Percentiles rank a stretch among this genome's conserved stretches.
Conservation (phyloP, 441 rosid species). For the Euphorbia schlechtendalii region DNA sequence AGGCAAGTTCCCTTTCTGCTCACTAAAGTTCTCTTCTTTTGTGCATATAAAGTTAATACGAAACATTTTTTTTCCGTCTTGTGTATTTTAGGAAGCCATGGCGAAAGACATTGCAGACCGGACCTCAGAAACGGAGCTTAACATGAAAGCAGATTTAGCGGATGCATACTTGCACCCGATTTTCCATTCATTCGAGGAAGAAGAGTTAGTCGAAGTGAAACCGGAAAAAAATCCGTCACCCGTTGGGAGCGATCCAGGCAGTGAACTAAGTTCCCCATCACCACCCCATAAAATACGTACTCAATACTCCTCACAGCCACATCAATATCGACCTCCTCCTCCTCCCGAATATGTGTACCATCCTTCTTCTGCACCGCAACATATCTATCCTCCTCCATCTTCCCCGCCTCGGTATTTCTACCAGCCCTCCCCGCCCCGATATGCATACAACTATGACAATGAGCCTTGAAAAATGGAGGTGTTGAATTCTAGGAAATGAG, state of each 20-base stretch:
- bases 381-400: conserved; percentile 29
- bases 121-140: conserved; percentile 48
- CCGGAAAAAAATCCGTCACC: conserved; percentile 42
- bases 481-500: background rate
- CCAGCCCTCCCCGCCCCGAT: conserved; percentile 25
- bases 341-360: conserved; percentile 30
- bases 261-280: conserved; percentile 52
- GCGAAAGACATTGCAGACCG: conserved; percentile 60
- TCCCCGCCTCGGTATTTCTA: conserved; percentile 20
- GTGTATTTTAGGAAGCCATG: conserved; percentile 74
- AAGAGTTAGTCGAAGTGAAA: conserved; percentile 43
- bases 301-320: conserved; percentile 20
- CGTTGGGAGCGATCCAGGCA: no score
- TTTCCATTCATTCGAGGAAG: conserved; percentile 70
- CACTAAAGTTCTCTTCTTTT: no score
- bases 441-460: conserved; percentile 40
- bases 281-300: conserved; percentile 32
- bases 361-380: conserved; percentile 28
- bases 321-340: conserved; percentile 17
- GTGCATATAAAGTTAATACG: background rate
- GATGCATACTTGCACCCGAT: conserved; percentile 94
- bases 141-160: conserved; percentile 61
- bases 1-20: no score
- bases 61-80: conserved; percentile 6
- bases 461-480: conserved; percentile 13